Percentiles rank a stretch among this genome's conserved stretches.
These are phyloP conservation scores for Thelephora terrestris DNA, from an alignment of 1,284 basidiomycete species.

Conservation along the genomic window DNA sequence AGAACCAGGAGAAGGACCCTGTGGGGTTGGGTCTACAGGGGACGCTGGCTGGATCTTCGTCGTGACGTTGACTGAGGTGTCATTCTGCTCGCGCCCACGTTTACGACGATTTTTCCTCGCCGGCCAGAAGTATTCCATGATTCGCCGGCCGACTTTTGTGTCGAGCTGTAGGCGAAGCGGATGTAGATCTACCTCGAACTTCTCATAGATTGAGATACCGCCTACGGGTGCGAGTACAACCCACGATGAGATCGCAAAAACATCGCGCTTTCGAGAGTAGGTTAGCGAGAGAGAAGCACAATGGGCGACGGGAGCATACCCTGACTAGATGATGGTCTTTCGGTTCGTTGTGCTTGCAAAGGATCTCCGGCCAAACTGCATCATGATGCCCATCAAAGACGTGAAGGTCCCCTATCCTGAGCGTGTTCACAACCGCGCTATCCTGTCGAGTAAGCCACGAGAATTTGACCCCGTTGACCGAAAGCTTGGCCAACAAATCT, in stretches of 20 bases:
- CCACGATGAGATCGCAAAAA: conserved; percentile 72
- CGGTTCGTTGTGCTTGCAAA: conserved; percentile 66
- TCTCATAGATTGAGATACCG: conserved; percentile 86
- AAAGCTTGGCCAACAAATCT: conserved; percentile 79
- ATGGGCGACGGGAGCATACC: conserved; percentile 28
- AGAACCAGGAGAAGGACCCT: conserved; percentile 4
- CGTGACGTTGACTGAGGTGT: not conserved
- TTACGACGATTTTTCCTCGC: conserved; percentile 38
- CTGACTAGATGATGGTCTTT: conserved; percentile 57
- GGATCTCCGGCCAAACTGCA: conserved; percentile 84
- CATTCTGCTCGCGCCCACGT: conserved; percentile 13
- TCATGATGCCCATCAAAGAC: conserved; percentile 85
- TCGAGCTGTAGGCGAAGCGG: conserved; percentile 86
- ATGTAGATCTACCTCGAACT: conserved; percentile 76
- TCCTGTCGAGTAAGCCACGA: conserved; percentile 85
- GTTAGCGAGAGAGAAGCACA: conserved; percentile 6
- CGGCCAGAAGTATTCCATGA: conserved; percentile 89
- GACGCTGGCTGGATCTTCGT: not conserved
- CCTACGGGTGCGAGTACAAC: conserved; percentile 83
- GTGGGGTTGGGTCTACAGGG: not conserved
- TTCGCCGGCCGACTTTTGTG: conserved; percentile 68
- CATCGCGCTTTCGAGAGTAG: conserved; percentile 33
- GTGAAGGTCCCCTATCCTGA: conserved; percentile 70
- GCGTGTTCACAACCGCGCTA: conserved; percentile 75
- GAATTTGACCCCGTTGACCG: conserved; percentile 72